Evolutionary conservation across 768 basidiomycete genomes (phyloP), one percentile per base, ranked within the genome.

Genomic region (Mycena filopes): DNA sequence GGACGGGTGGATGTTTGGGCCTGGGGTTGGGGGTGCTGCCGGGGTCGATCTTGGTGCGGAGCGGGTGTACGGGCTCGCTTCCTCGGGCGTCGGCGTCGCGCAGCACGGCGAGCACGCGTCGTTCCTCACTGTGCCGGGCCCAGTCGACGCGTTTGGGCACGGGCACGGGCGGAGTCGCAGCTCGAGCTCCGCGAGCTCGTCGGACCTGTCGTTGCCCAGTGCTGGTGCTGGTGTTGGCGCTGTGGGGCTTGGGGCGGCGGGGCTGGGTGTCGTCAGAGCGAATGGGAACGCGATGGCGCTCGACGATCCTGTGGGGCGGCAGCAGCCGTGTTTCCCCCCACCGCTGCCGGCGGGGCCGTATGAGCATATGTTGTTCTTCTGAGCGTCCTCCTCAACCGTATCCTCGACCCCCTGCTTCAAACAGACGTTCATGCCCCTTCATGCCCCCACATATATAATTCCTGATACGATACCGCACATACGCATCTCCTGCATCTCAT

Each of bases 181-280:
- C 63, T 69, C 68, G 64, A 69, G 68, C 50, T 58, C 60, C 0
- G 60, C 68, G 48, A n/a, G n/a, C n/a, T 69, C 68, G 53, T 65
- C 63, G 46, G 67, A 54, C 28, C 54, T 65, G 42, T 69, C 68
- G 28, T 13, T 60, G 46, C 31, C 46, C 20, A 47, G 40, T 41
- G 48, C 33, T 2, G 45, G 26, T 9, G 43, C 15, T 23, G 33
- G 45, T n/a, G n/a, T n/a, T n/a, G n/a, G n/a, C n/a, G n/a, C n/a
- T 16, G 45, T 38, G 7, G 47, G 57, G 3, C 40, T 40, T 6
- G 59, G 40, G 1, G 4, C 5, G 28, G 21, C 13, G 26, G 48
- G 16, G 18, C 3, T 36, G 31, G 56, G 38, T 28, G 29, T 51
- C 29, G 20, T 28, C 20, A 8, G 48, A 41, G 40, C 48, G 40